Evolutionary conservation across 805 yeast genomes (phyloP).

Genomic region (Wickerhamomyces queroliae): DNA sequence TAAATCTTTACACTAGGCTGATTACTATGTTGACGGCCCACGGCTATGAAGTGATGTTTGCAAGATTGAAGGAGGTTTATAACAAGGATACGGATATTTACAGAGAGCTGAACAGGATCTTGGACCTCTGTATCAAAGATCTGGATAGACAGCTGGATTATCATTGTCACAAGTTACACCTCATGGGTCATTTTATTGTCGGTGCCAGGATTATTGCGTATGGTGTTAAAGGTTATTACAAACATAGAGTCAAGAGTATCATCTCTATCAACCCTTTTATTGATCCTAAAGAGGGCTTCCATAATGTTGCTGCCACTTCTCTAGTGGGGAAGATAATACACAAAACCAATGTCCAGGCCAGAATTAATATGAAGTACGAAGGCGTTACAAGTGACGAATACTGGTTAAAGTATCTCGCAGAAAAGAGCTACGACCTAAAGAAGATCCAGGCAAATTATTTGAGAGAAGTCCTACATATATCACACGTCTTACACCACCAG

Average conservation of each 20-base stretch:
- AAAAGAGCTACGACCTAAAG: conserved; percentile 3
- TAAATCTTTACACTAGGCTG: conserved; percentile 8
- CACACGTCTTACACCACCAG: background rate
- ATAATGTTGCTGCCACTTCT: conserved; percentile 1
- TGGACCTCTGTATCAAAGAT: conserved; percentile 15
- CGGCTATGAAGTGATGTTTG: conserved; percentile 16
- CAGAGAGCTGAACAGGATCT: conserved; percentile 12
- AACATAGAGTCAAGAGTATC: conserved; percentile 11
- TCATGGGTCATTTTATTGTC: conserved; percentile 11
- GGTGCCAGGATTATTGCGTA: conserved; percentile 13
- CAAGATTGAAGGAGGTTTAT: conserved; percentile 5
- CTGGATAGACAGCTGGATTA: conserved; percentile 4
- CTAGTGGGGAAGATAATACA: conserved; percentile 1
- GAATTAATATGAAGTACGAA: conserved; percentile 5
- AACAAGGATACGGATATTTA: conserved; percentile 7
- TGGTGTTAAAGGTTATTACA: conserved; percentile 13
- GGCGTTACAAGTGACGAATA: conserved; percentile 1
- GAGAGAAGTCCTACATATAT: conserved; percentile 3
- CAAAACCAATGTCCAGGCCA: background rate
- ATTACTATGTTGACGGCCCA: conserved; percentile 10
- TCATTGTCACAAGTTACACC: conserved; percentile 6
- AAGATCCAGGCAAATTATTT: conserved; percentile 3
- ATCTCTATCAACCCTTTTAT: conserved; percentile 15
- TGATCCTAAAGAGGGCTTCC: conserved; percentile 3
- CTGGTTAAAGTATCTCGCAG: conserved; percentile 7